These are phyloP conservation scores for Aspergillus fischeri DNA, from an alignment of 2,329 filamentous ascomycete species.

Conservation along the genomic window DNA sequence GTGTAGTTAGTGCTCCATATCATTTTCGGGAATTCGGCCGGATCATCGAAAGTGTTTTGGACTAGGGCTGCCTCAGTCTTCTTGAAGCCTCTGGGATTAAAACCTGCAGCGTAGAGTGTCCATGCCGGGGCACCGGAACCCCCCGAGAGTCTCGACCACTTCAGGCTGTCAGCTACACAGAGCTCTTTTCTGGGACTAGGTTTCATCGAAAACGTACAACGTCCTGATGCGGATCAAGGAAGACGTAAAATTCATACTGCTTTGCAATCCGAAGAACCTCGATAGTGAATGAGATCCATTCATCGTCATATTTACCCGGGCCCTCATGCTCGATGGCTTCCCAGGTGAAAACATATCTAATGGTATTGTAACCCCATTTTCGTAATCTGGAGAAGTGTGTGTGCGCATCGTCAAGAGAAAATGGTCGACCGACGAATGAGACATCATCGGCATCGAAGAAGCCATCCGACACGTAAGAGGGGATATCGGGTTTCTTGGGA, in stretches of 20 bases:
- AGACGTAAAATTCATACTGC: slow-evolving; percentile 88
- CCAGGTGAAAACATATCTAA: slow-evolving; percentile 97
- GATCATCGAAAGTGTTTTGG: slow-evolving; percentile 86
- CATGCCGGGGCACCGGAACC: slow-evolving; percentile 96
- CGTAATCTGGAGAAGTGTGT: slow-evolving; percentile 81
- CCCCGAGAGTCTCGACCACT: slow-evolving; percentile 93
- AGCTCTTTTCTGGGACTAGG: background rate
- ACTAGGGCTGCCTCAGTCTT: slow-evolving; percentile 88
- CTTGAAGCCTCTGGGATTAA: slow-evolving; percentile 81
- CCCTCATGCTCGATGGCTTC: slow-evolving; percentile 94
- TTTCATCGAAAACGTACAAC: slow-evolving; percentile 59
- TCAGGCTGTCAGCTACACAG: slow-evolving; percentile 24
- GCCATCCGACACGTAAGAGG: slow-evolving; percentile 69
- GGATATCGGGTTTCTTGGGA: slow-evolving; percentile 73
- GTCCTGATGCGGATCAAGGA: slow-evolving; percentile 99
- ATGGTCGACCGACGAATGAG: slow-evolving; percentile 82
- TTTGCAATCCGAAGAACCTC: slow-evolving; percentile 78
- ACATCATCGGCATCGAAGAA: slow-evolving; percentile 95
- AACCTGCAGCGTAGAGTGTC: slow-evolving; percentile 90
- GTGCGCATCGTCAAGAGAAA: slow-evolving; percentile 75
- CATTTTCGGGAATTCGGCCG: slow-evolving; percentile 91
- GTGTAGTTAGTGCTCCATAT: slow-evolving; percentile 98
- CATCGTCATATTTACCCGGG: slow-evolving; percentile 87
- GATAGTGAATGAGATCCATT: slow-evolving; percentile 89
- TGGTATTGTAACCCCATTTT: slow-evolving; percentile 91